Base-by-base conservation (phyloP, 2,329 filamentous ascomycete genomes). In the Ophiocordyceps camponoti-saundersi region DNA sequence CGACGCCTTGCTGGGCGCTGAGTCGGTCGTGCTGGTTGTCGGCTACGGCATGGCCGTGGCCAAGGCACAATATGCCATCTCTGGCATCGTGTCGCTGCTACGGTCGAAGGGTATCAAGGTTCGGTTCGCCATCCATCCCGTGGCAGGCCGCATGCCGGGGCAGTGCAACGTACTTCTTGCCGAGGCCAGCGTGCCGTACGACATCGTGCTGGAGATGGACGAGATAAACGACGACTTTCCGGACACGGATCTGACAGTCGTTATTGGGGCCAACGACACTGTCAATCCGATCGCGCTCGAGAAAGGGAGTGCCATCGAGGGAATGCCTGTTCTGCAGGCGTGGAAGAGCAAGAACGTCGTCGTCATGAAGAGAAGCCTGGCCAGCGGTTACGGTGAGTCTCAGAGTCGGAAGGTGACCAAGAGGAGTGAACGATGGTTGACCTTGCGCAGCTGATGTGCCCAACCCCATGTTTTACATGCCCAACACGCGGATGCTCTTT, bases 41-140 rank as follows among this genome's bases (percentile, higher is more conserved):
- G 88, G 88, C 1, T 95, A 94, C 55, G 88, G 88, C 46, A 95
- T 95, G 88, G 88, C 88, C 0, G 87, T 95, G 1, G 87, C 88
- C 10, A 94, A 94, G 63, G 87, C 88, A 3, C 88, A 95, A 63
- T 94, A 94, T 58, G 85, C 86, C 21, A 86, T 94, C 46, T 82
- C 83, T 4, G 85, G 89, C 57, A 90, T 94, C 52, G 85, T 85
- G 5, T 67, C 72, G 41, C 75, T 80, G 61, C 69, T 94, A 16
- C 79, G 85, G n/a, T 66, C 75, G 40, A 83, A 82, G 59, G 83
- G 83, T 3, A 72, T 92, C 55, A 86, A 81, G 21, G 87, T 94
- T 8, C 82, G 87, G 26, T 94, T 94, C 57, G 87, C 86, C 7
- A 92, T 94, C 53, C 87, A 94, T 58, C 87, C 87, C 0, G 87